phyloP scores from a whole-genome alignment of 176 grass and related monocot species.

The Cenchrus americanus region DNA sequence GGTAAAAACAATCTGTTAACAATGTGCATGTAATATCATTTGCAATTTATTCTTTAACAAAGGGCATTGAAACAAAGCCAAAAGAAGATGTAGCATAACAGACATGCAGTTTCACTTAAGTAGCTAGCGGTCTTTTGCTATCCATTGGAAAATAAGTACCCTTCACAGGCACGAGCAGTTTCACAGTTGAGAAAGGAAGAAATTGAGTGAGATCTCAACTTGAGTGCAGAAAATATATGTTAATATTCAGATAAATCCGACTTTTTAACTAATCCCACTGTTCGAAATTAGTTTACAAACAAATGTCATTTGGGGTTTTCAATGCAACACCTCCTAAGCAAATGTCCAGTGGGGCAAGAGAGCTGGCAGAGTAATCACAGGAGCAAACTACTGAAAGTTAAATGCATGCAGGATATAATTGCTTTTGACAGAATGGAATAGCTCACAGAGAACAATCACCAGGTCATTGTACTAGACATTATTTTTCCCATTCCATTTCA shows the following conservation, averaged over 20 bases:
- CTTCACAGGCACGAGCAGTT: not conserved
- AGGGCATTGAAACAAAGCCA: not conserved
- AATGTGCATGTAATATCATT: constrained; percentile 3
- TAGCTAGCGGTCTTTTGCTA: not conserved
- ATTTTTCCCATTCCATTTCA: not conserved
- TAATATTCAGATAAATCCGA: constrained; percentile 29
- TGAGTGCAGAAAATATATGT: not conserved
- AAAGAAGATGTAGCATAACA: constrained; percentile 2
- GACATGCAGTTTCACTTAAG: not conserved
- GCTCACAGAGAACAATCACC: constrained; percentile 19
- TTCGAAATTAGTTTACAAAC: not conserved
- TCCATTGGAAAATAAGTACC: constrained; percentile 14
- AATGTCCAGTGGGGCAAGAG: not conserved
- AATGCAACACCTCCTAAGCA: not conserved
- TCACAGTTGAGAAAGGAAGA: constrained; percentile 11
- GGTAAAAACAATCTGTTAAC: constrained; percentile 12
- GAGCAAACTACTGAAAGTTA: not conserved
- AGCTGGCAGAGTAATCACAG: not conserved
- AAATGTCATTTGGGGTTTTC: not conserved
- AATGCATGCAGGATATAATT: not conserved
- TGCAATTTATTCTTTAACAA: constrained; percentile 8
- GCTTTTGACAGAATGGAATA: not conserved
- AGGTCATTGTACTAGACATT: not conserved
- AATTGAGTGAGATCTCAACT: not conserved
- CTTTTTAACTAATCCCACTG: not conserved